Evolutionary conservation across 31 red algal genomes (phyloP), one percentile per base, ranked within the genome.

Genomic region (Asparagopsis taxiformis): DNA sequence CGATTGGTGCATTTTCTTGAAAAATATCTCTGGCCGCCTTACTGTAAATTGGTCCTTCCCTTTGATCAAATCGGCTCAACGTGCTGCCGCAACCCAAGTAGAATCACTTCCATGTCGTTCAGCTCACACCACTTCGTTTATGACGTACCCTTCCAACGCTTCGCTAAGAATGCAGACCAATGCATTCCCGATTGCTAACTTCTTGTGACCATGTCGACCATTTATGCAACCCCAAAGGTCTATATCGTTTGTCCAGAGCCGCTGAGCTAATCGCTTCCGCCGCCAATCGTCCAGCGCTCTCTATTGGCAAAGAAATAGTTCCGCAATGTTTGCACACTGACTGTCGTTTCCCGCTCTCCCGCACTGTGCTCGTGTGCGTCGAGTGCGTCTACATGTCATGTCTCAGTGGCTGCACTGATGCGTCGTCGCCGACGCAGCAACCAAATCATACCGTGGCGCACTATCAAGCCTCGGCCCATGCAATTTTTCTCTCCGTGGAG

Each of bases 361-460:
- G 63, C 0, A 68, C 77, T 50, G 55, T 91, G 8, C 70, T 68
- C 57, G 77, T 91, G 21, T 91, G 87, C 59, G 36, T 91, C 57
- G 43, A 83, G n/a, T 91, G 87, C 63, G 78, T 91, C 21, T 70
- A 83, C 34, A 71, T 75, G 23, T 64, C 69, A 23, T 82, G 69
- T 43, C 50, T 51, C 48, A 68, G 55, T 25, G 8, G 29, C 46
- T 13, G 30, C 36, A 31, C 78, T 29, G 41, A 32, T 55, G 19
- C 36, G 10, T 33, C 62, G 6, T 30, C 78, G 53, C 11, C 78
- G 11, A 16, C 20, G 33, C 53, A 15, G 25, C 72, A 66, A 41
- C 48, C 32, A 23, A 32, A 25, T 20, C 87, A 91, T 33, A 41
- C 83, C 43, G 52, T 29, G 25, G 52, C 55, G 22, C 77, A 91